Conservation (phyloP, 805 yeast genomes). For the Metschnikowia picachoensis region DNA sequence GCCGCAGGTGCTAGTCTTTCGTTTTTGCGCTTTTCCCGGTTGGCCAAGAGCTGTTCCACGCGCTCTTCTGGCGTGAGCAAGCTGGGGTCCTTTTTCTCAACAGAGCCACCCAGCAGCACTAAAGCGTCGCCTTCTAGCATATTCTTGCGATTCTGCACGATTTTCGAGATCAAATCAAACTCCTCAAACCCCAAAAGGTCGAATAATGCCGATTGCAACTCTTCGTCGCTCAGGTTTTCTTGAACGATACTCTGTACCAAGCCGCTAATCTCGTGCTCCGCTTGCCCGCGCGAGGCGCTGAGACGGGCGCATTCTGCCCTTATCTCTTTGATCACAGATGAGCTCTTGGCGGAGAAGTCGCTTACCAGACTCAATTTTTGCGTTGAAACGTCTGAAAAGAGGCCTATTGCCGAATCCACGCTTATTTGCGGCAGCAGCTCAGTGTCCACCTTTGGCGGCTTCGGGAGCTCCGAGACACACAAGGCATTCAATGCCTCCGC, state of each 20-base stretch:
- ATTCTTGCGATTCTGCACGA: slow-evolving; percentile 45
- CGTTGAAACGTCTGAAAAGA: slow-evolving; percentile 38
- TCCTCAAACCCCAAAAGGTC: slow-evolving; percentile 86
- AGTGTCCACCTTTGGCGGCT: slow-evolving; percentile 37
- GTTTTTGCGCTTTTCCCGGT: slow-evolving; percentile 47
- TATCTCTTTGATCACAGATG: slow-evolving; percentile 20
- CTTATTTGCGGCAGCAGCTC: slow-evolving; percentile 28
- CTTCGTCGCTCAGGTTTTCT: slow-evolving; percentile 46
- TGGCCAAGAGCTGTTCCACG: slow-evolving; percentile 48
- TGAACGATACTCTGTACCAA: slow-evolving; percentile 30
- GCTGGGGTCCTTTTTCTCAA: slow-evolving; percentile 6
- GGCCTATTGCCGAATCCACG: slow-evolving; percentile 31
- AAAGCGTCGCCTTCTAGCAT: slow-evolving; percentile 8
- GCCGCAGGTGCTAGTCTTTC: slow-evolving; percentile 44
- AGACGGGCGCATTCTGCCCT: slow-evolving; percentile 30
- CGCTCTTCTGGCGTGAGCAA: slow-evolving; percentile 55
- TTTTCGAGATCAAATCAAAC: slow-evolving; percentile 68
- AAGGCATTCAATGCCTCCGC: slow-evolving; percentile 38
- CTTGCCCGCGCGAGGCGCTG: slow-evolving; percentile 29
- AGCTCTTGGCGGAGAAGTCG: neutral
- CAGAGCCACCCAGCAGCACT: slow-evolving; percentile 14
- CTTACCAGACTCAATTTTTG: slow-evolving; percentile 17
- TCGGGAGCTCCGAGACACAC: slow-evolving; percentile 12
- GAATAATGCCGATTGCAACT: slow-evolving; percentile 65
- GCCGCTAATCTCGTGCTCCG: slow-evolving; percentile 29